Evolutionary conservation across 441 rosid species (phyloP), one percentile per base, ranked within the genome.

Genomic region (Raphanus hybrid): DNA sequence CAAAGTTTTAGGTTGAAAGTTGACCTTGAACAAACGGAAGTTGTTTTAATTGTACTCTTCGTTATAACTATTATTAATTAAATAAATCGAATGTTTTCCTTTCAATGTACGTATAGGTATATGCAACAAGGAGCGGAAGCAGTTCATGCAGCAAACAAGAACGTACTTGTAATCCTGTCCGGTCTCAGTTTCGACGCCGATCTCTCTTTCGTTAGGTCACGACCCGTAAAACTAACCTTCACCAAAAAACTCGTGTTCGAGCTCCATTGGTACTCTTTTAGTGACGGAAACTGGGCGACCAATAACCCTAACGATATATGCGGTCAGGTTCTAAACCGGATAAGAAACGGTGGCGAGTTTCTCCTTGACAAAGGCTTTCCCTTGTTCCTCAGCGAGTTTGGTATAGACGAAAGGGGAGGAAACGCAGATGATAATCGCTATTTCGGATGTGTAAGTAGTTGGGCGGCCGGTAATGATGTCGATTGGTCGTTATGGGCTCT

Each of bases 401-500:
- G 99, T 70, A 74, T 86, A n/a, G 98, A 94, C 75, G 79, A 80
- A 69, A 86, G 92, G 68, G 97, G 97, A 2, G 59, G 74, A 5
- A 95, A 89, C 74, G 72, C 63, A 15, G 83, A 85, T 55, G 97
- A 90, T 63, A 82, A 93, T 50, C 79, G 96, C 75, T 95, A 87
- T 67, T 63, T 93, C 18, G 87, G 83, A 60, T 93, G 99, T 81
- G 78, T 93, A 77, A 72, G 85, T 45, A 87, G 92, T 16, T 75
- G 85, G 69, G 92, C 89, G 0, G 95, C 93, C 16, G 95, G 87
- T 20, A 86, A 88, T 20, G 99, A 95, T 80, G 73, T 88, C 14
- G 98, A 95, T 55, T 93, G 91, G 96, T 91, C 95, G 0, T 50
- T 88, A 16, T 95, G 98, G 99, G 89, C 97, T 0, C 52, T 91